Evolutionary conservation across 345 rosid species (phyloP).

Genomic region (Acer saccharum): DNA sequence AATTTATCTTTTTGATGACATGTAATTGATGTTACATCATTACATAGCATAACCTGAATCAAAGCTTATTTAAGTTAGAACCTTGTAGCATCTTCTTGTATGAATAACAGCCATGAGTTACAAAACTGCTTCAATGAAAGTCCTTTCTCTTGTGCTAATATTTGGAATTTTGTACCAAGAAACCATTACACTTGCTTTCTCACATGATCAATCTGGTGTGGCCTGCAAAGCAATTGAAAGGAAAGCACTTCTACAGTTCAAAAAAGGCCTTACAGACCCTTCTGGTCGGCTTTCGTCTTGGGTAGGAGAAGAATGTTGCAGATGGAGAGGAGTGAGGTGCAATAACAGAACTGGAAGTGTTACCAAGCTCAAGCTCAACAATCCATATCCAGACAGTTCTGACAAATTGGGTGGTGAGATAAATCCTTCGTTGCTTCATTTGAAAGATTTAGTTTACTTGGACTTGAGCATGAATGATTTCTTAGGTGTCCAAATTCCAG

Average conservation of each 20-base stretch:
- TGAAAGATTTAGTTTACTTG: conserved; percentile 14
- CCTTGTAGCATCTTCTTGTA: too few relatives aligned
- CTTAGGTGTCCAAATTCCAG: conserved; percentile 11
- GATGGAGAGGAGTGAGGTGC: conserved; percentile 45
- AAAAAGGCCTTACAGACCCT: conserved; percentile 31
- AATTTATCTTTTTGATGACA: too few relatives aligned
- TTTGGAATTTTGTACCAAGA: not conserved
- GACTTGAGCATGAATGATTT: conserved; percentile 30
- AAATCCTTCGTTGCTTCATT: not conserved
- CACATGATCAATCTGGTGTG: not conserved
- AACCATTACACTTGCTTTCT: not conserved
- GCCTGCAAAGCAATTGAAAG: conserved; percentile 29
- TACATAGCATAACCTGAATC: too few relatives aligned
- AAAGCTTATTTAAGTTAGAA: too few relatives aligned
- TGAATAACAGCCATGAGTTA: not conserved
- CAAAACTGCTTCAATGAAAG: not conserved
- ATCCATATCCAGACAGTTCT: conserved; percentile 15
- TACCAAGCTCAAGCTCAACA: conserved; percentile 38
- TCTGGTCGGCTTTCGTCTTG: conserved; percentile 47
- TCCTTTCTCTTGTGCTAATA: not conserved
- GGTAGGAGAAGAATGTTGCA: conserved; percentile 53
- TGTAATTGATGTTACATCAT: too few relatives aligned
- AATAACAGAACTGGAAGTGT: conserved; percentile 34
- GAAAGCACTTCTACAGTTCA: conserved; percentile 48
- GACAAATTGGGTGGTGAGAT: conserved; percentile 14